Base-by-base conservation (phyloP, 2,329 filamentous ascomycete species). In the Purpureocillium takamizusanense region DNA sequence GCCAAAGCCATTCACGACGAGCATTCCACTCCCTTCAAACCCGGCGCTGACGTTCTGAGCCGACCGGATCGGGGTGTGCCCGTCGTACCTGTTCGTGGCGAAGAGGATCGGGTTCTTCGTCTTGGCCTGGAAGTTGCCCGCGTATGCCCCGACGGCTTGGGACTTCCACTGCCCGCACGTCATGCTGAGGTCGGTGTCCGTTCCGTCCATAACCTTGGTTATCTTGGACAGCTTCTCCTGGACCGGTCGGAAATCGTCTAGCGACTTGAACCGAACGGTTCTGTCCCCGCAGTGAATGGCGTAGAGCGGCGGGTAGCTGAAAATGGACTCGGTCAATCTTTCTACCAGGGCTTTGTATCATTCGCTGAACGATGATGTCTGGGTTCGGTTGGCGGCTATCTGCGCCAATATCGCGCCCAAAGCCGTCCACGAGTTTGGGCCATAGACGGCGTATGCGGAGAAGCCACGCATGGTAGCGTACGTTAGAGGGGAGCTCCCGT, bases 141-240 rank as follows among this genome's bases (percentile, higher is more conserved):
- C 46, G 33, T 60, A 62, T 13, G 51, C 48, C 44, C 64, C 62
- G 33, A 57, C 60, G 10, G 63, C 56, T 4, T 55, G 49, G 8
- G 63, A 41, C 16, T 45, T 50, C 65, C 64, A 69, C 42, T 57
- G 57, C 1, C 55, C 56, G 45, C 65, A 68, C 1, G 38, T 33
- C 35, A 57, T 45, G 18, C 45, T 35, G 4, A 46, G 3, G 7
- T 3, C 3, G 0, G 46, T 42, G 25, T 42, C 39, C 2, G 40
- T n/a, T 10, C 54, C 52, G 1, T 52, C 57, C 7, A 52, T 45
- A n/a, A 53, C 39, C 9, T 48, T 49, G 42, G 56, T 62, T 14
- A 45, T 47, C 1, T 47, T 23, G 33, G 46, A 44, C 21, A 55
- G 45, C 1, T 37, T 36, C 12, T 52, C 38, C 13, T 57, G 31